These are phyloP conservation scores for Scytalidium lignicola DNA, from an alignment of 2,329 filamentous ascomycete species.

Conservation along the genomic window DNA sequence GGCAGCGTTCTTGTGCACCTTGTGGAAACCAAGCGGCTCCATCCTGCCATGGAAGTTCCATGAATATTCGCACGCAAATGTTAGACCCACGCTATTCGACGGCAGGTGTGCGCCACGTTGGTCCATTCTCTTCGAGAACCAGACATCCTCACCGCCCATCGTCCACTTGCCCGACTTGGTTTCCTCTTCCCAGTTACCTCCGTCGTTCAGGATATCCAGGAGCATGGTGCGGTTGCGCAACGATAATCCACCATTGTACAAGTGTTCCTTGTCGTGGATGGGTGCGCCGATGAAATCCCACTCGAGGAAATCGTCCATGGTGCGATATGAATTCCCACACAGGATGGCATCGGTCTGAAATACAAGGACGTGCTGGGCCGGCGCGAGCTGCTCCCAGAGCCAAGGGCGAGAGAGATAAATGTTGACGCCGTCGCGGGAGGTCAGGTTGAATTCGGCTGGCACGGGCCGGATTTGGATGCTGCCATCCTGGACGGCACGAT, in stretches of 20 bases:
- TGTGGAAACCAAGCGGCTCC: neutral
- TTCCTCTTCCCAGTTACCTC: slow-evolving; percentile 5
- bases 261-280: slow-evolving; percentile 12
- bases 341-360: slow-evolving; percentile 28
- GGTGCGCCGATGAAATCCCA: slow-evolving; percentile 31
- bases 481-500: neutral
- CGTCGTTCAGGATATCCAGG: neutral
- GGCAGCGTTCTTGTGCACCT: slow-evolving; percentile 11
- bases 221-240: neutral
- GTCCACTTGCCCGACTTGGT: neutral
- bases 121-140: slow-evolving; percentile 13
- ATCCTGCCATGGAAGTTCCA: neutral
- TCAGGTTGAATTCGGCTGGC: neutral
- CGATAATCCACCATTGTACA: neutral
- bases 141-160: slow-evolving; percentile 5
- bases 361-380: slow-evolving; percentile 24
- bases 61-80: neutral
- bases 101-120: slow-evolving; percentile 10
- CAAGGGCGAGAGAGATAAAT: slow-evolving; percentile 26
- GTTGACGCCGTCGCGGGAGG: slow-evolving; percentile 25
- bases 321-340: slow-evolving; percentile 19
- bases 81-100: neutral
- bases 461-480: neutral
- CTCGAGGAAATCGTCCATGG: slow-evolving; percentile 24
- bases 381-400: slow-evolving; percentile 28